Conservation (phyloP, 2,329 filamentous ascomycete species). For the Blastomyces emzantsi region DNA sequence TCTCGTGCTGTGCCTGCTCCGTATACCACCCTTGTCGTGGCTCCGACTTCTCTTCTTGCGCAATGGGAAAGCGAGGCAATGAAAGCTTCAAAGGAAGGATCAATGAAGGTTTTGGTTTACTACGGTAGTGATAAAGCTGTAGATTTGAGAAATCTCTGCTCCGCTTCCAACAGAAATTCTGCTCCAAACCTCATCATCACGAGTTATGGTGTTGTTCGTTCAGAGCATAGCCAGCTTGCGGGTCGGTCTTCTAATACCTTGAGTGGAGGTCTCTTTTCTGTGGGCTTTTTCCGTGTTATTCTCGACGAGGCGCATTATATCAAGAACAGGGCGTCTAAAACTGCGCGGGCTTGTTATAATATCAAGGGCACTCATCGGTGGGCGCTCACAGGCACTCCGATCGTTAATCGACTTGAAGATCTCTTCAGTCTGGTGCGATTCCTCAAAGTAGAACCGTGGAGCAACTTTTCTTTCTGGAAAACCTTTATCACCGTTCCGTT, state of each 20-base stretch:
- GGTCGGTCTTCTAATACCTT: slow-evolving; percentile 50
- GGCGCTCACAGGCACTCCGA: slow-evolving; percentile 90
- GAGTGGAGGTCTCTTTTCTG: slow-evolving; percentile 71
- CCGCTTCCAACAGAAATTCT: slow-evolving; percentile 58
- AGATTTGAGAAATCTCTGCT: slow-evolving; percentile 72
- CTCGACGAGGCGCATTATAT: slow-evolving; percentile 93
- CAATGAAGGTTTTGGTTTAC: slow-evolving; percentile 77
- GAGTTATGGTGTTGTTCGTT: slow-evolving; percentile 84
- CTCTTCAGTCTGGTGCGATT: slow-evolving; percentile 90
- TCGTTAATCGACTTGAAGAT: slow-evolving; percentile 92
- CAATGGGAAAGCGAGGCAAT: slow-evolving; percentile 96
- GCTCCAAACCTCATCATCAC: slow-evolving; percentile 91
- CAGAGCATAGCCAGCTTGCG: slow-evolving; percentile 68
- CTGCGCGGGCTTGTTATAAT: slow-evolving; percentile 89
- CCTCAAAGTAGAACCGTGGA: slow-evolving; percentile 92
- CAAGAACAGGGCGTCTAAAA: slow-evolving; percentile 85
- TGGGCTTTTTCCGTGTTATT: slow-evolving; percentile 92
- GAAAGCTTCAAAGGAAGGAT: slow-evolving; percentile 77
- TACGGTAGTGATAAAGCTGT: slow-evolving; percentile 78
- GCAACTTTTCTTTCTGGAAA: slow-evolving; percentile 98
- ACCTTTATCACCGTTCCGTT: slow-evolving; percentile 98
- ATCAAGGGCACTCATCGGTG: slow-evolving; percentile 77
- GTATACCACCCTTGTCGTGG: slow-evolving; percentile 88
- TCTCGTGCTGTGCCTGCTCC: slow-evolving; percentile 59
- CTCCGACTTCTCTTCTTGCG: slow-evolving; percentile 89